These are phyloP conservation scores for Gentiana straminea DNA, from an alignment of 257 asterid species.

Conservation along the genomic window DNA sequence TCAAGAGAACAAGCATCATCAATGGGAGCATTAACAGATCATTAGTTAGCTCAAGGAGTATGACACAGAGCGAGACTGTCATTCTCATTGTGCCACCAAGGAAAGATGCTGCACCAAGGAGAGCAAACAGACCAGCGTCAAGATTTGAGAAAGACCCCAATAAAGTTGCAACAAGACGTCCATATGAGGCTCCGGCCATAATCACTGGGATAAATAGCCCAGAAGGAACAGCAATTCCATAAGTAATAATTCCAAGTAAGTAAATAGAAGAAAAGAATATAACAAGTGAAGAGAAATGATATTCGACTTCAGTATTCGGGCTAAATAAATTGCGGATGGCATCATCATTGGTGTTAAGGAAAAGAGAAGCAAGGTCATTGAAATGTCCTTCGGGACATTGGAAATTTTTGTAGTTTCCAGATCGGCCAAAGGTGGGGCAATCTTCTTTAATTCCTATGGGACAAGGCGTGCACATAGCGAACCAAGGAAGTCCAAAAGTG, in stretches of 20 bases:
- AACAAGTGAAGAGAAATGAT: constrained; percentile 47
- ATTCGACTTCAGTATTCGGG: constrained; percentile 37
- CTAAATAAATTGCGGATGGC: constrained; percentile 82
- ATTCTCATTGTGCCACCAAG: constrained; percentile 99
- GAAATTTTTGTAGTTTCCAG: constrained; percentile 81
- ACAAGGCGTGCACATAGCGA: constrained; percentile 70
- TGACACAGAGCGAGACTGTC: constrained; percentile 94
- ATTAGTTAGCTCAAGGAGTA: constrained; percentile 84
- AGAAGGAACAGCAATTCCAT: constrained; percentile 93
- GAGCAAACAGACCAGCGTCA: constrained; percentile 66
- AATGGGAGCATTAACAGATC: constrained; percentile 83
- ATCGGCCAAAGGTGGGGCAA: constrained; percentile 66
- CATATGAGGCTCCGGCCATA: constrained; percentile 97
- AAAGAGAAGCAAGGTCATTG: constrained; percentile 88
- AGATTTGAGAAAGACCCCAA: constrained; percentile 55
- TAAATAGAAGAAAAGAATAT: constrained; percentile 49
- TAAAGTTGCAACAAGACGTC: constrained; percentile 56
- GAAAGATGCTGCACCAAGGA: constrained; percentile 95
- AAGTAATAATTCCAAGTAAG: constrained; percentile 68
- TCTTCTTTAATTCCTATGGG: constrained; percentile 37
- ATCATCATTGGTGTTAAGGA: constrained; percentile 82
- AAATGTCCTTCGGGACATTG: constrained; percentile 67
- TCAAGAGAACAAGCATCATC: constrained; percentile 83
- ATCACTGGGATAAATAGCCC: constrained; percentile 98
- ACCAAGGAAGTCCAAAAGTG: constrained; percentile 80